Evolutionary conservation across 768 basidiomycete species (phyloP).

Genomic region (Podaxis mareebaensis): DNA sequence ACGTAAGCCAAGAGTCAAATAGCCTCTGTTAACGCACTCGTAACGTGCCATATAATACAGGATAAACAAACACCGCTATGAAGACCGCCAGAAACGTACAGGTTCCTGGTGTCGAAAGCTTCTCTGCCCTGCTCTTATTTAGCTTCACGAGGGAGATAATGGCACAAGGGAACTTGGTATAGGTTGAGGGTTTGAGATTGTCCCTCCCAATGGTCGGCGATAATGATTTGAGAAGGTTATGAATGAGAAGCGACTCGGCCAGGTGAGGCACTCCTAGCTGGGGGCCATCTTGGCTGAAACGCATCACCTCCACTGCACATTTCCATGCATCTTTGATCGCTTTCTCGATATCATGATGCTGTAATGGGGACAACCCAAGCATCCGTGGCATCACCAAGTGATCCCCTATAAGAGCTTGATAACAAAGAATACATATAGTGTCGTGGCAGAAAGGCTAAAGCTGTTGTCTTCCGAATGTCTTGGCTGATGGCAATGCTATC

Average conservation of each 20-base stretch:
- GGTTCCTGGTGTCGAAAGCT: not conserved
- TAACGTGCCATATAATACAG: not conserved
- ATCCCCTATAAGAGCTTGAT: too few species aligned
- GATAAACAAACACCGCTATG: not conserved
- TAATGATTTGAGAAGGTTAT: too few species aligned
- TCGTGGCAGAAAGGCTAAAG: not conserved
- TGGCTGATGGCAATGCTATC: not conserved
- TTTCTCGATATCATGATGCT: not conserved
- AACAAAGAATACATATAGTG: too few species aligned
- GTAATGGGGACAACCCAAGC: not conserved
- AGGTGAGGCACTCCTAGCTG: not conserved
- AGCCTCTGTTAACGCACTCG: not conserved
- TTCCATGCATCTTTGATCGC: too few species aligned
- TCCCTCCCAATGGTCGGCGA: too few species aligned
- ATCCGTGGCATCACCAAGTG: too few species aligned
- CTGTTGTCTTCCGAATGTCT: not conserved
- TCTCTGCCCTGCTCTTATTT: not conserved
- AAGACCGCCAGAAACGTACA: not conserved
- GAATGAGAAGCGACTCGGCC: not conserved
- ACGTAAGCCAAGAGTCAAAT: slow-evolving; percentile 11
- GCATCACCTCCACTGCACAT: not conserved
- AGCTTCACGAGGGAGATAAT: too few species aligned
- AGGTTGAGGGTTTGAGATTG: too few species aligned
- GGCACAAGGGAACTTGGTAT: too few species aligned
- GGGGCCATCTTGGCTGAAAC: not conserved